These are phyloP conservation scores for Pythium plurisporium DNA, from an alignment of 352 stramenopile genomes.

Conservation along the genomic window DNA sequence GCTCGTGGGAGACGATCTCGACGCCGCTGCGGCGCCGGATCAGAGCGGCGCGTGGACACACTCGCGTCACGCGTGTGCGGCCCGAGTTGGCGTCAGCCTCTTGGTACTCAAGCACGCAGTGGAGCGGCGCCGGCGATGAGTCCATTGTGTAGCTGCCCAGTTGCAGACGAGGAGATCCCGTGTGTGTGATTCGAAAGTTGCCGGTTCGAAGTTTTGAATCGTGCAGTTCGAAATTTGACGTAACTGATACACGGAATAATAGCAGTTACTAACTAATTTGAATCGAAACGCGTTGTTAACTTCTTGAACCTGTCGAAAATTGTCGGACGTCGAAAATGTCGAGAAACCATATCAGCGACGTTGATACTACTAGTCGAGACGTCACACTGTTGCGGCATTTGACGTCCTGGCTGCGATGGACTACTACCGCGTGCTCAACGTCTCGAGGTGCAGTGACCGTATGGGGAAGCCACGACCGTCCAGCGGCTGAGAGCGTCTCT, in stretches of 20 bases:
- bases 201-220: conserved; percentile 24
- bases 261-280: too few species aligned
- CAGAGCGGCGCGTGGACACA: conserved; percentile 36
- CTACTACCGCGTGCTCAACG: conserved; percentile 79
- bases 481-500: too few species aligned
- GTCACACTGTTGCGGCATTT: too few species aligned
- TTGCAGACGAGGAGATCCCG: conserved; percentile 9
- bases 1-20: conserved; percentile 46
- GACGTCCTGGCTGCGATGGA: too few species aligned
- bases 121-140: background rate
- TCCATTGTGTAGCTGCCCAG: background rate
- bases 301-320: background rate
- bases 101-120: conserved; percentile 60
- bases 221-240: conserved; percentile 19
- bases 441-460: conserved; percentile 38
- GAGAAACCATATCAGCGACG: background rate
- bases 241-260: background rate
- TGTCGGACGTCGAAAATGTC: conserved; percentile 11
- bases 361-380: too few species aligned
- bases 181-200: conserved; percentile 12
- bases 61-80: conserved; percentile 36
- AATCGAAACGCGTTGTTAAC: background rate
- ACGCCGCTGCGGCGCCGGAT: conserved; percentile 49
- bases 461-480: too few species aligned
- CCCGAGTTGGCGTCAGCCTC: conserved; percentile 44